These are phyloP conservation scores for Populus tremula DNA, from an alignment of 345 rosid genomes.

Conservation along the genomic window DNA sequence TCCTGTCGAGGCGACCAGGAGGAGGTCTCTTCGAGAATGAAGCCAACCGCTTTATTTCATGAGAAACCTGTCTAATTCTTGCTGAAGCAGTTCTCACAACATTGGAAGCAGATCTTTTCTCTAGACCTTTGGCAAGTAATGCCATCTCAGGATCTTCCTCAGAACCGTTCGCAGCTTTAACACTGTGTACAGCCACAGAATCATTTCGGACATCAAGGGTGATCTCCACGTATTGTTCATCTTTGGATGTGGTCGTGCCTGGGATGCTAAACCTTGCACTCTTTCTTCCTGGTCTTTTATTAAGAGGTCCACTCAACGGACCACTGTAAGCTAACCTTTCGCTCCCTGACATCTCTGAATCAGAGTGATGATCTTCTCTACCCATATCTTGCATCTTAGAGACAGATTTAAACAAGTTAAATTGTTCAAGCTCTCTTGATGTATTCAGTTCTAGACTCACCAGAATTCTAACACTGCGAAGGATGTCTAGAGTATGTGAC, in stretches of 20 bases:
- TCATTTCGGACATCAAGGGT: slow-evolving; percentile 22
- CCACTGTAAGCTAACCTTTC: slow-evolving; percentile 38
- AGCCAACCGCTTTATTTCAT: slow-evolving; percentile 55
- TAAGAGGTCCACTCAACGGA: slow-evolving; percentile 50
- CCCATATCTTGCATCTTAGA: slow-evolving; percentile 24
- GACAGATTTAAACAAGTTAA: not conserved
- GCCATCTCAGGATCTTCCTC: slow-evolving; percentile 43
- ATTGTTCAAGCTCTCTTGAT: not conserved
- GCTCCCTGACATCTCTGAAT: slow-evolving; percentile 32
- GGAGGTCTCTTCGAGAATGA: slow-evolving; percentile 46
- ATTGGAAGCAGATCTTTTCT: slow-evolving; percentile 41
- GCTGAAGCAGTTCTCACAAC: slow-evolving; percentile 52
- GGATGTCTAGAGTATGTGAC: not conserved
- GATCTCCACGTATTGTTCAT: slow-evolving; percentile 39
- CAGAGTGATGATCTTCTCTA: slow-evolving; percentile 38
- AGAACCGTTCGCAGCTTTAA: slow-evolving; percentile 34
- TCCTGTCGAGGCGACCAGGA: slow-evolving; percentile 52
- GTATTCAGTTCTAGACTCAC: no score
- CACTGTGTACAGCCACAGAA: slow-evolving; percentile 30
- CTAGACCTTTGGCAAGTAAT: slow-evolving; percentile 44
- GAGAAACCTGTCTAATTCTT: slow-evolving; percentile 51
- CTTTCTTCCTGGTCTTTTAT: slow-evolving; percentile 41
- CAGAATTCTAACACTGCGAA: not conserved
- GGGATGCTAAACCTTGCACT: slow-evolving; percentile 37
- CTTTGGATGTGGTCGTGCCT: slow-evolving; percentile 22